phyloP scores from a whole-genome alignment of 345 rosid species.

The Syzygium aqueum region DNA sequence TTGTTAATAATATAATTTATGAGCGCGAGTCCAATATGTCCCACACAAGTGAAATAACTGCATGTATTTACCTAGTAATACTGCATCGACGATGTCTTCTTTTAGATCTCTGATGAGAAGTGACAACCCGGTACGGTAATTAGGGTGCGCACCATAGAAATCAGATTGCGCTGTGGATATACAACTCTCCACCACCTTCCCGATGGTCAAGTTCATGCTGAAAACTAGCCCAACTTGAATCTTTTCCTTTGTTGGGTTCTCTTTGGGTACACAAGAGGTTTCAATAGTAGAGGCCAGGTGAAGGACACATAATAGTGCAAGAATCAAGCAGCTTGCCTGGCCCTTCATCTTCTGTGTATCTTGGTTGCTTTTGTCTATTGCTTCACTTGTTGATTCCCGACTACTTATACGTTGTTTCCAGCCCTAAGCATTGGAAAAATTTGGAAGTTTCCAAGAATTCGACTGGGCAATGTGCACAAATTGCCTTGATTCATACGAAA shows the following conservation, averaged over 20 bases:
- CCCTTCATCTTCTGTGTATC: not conserved
- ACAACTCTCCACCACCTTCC: conserved; percentile 1
- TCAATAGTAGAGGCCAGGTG: not conserved
- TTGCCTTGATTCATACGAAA: too few relatives aligned
- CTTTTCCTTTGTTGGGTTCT: not conserved
- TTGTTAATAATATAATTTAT: not conserved
- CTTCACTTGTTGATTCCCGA: not conserved
- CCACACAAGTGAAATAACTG: not conserved
- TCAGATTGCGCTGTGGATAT: conserved; percentile 7
- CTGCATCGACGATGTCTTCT: not conserved
- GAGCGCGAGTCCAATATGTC: not conserved
- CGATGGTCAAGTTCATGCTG: not conserved
- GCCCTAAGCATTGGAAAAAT: too few relatives aligned
- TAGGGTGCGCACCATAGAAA: conserved; percentile 6
- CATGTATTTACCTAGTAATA: not conserved
- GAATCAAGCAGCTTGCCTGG: not conserved
- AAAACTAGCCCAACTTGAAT: conserved; percentile 8
- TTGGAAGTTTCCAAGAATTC: not conserved
- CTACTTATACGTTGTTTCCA: not conserved
- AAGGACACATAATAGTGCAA: not conserved
- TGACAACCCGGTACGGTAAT: not conserved
- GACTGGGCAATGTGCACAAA: not conserved
- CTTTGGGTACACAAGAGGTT: not conserved
- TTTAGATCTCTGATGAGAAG: not conserved
- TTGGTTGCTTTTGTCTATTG: not conserved